Evolutionary conservation across 2,329 filamentous ascomycete species (phyloP).

Genomic region (Colletotrichum higginsianum): DNA sequence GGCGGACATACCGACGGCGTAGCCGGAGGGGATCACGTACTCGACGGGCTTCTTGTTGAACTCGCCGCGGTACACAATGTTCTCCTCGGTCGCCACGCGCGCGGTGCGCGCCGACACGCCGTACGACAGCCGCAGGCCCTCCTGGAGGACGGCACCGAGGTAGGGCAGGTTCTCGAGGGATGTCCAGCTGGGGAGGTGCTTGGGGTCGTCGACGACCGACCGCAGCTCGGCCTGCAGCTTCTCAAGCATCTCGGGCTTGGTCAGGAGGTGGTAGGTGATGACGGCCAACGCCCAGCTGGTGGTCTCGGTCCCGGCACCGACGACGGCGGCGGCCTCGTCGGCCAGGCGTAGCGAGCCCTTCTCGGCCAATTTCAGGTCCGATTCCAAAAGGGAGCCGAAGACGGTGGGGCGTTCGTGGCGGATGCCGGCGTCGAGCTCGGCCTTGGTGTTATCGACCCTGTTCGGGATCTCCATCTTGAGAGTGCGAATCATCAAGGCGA

Average conservation of each 20-base stretch:
- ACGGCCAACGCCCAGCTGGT: slow-evolving; percentile 50
- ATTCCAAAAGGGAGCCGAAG: slow-evolving; percentile 42
- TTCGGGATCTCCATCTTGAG: slow-evolving; percentile 41
- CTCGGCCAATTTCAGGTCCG: slow-evolving; percentile 34
- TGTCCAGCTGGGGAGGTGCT: slow-evolving; percentile 47
- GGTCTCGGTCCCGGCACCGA: slow-evolving; percentile 45
- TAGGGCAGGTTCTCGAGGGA: slow-evolving; percentile 55
- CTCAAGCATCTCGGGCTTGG: slow-evolving; percentile 50
- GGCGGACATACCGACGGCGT: slow-evolving; percentile 56
- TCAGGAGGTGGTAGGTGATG: slow-evolving; percentile 55
- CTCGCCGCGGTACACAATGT: slow-evolving; percentile 49
- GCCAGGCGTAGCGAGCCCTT: slow-evolving; percentile 37
- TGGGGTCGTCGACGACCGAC: slow-evolving; percentile 46
- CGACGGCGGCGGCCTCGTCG: slow-evolving; percentile 40
- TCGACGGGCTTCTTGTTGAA: slow-evolving; percentile 46
- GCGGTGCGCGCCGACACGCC: slow-evolving; percentile 48
- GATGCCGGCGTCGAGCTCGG: slow-evolving; percentile 42
- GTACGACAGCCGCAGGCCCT: slow-evolving; percentile 54
- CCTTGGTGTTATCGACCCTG: slow-evolving; percentile 39
- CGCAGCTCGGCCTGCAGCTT: slow-evolving; percentile 50
- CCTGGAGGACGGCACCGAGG: slow-evolving; percentile 55
- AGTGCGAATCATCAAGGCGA: slow-evolving; percentile 41
- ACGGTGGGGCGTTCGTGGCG: slow-evolving; percentile 42
- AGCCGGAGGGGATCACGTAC: slow-evolving; percentile 54
- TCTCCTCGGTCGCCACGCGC: slow-evolving; percentile 49